Conservation (phyloP, 2,329 filamentous ascomycete genomes). For the Knufia fluminis region DNA sequence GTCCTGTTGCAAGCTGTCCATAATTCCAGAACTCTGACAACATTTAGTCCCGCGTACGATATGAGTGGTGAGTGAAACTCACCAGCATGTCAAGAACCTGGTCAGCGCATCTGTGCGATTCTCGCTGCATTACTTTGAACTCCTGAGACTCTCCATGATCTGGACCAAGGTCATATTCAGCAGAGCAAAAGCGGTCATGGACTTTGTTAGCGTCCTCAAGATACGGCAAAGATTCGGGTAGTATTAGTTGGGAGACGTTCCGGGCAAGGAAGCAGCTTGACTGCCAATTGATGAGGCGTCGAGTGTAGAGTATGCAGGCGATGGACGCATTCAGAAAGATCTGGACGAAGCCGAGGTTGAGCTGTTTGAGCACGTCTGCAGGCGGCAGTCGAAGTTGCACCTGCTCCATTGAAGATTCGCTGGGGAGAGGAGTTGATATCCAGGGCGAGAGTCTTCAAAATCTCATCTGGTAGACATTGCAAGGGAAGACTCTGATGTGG, state of each 20-base stretch:
- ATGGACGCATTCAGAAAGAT: constrained; percentile 21
- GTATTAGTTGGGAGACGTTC: constrained; percentile 16
- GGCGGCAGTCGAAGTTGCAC: not conserved
- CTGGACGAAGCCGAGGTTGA: constrained; percentile 9
- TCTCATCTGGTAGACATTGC: too few relatives aligned
- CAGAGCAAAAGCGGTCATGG: constrained; percentile 15
- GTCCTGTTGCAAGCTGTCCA: constrained; percentile 36
- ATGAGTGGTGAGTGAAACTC: constrained; percentile 13
- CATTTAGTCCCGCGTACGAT: constrained; percentile 21
- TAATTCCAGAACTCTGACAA: constrained; percentile 40
- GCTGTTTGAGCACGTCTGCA: not conserved
- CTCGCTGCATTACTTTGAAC: constrained; percentile 33
- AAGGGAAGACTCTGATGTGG: too few relatives aligned
- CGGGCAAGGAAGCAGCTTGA: constrained; percentile 15
- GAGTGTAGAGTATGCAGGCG: constrained; percentile 18
- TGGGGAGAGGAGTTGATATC: too few relatives aligned
- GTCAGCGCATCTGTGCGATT: constrained; percentile 34
- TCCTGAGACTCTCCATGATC: constrained; percentile 21
- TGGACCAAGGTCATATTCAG: not conserved
- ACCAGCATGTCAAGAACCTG: constrained; percentile 41
- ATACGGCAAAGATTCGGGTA: not conserved
- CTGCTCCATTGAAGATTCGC: too few relatives aligned
- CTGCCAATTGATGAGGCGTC: constrained; percentile 17
- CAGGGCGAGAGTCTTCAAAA: too few relatives aligned
- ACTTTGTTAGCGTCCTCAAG: constrained; percentile 22